Percentiles rank a stretch among this genome's conserved stretches.
Evolutionary conservation across 345 rosid species (phyloP).

Genomic region (Citrus unshiu): DNA sequence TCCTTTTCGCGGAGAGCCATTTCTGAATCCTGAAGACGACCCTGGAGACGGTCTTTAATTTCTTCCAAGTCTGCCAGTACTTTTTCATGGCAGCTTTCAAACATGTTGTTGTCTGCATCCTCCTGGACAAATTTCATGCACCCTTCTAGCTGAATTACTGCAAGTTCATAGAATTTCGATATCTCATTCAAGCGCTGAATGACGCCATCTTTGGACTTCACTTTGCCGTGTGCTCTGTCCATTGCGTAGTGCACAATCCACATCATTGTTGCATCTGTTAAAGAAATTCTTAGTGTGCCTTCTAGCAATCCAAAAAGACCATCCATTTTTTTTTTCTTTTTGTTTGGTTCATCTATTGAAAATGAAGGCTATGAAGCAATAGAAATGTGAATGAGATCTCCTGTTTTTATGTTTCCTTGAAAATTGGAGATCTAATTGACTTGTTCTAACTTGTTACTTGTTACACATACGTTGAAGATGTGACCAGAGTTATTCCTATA

Average conservation of each 20-base stretch:
- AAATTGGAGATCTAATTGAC: constrained; percentile 28
- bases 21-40: constrained; percentile 63
- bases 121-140: constrained; percentile 73
- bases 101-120: constrained; percentile 41
- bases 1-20: constrained; percentile 68
- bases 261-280: constrained; percentile 85
- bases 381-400: not conserved
- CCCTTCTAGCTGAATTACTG: constrained; percentile 72
- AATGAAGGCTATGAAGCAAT: not conserved
- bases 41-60: constrained; percentile 66
- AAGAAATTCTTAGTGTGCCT: constrained; percentile 51
- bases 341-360: not conserved
- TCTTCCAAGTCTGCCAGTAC: constrained; percentile 56
- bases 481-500: too few relatives aligned
- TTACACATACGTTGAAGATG: too few relatives aligned
- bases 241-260: constrained; percentile 65
- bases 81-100: constrained; percentile 57
- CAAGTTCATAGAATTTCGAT: constrained; percentile 75
- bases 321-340: constrained; percentile 37
- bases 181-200: constrained; percentile 67
- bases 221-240: constrained; percentile 75
- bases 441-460: not conserved
- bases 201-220: constrained; percentile 57
- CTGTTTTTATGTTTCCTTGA: not conserved
- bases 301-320: constrained; percentile 38